These are phyloP conservation scores for Hypoxylon subgilvum DNA, from an alignment of 495 filamentous ascomycete genomes.

Conservation along the genomic window DNA sequence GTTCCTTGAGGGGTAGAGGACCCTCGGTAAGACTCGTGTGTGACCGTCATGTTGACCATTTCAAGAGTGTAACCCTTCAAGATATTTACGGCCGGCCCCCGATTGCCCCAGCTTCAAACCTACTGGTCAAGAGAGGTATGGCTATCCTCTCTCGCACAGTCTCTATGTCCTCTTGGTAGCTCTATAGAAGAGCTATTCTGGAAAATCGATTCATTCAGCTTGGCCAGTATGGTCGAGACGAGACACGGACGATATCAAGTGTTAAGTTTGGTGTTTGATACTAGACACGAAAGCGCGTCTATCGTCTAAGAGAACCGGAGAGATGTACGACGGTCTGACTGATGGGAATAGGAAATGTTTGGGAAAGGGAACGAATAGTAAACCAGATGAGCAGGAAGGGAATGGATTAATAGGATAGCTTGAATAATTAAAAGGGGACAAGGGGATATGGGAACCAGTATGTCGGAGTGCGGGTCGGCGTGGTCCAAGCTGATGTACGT, in stretches of 20 bases:
- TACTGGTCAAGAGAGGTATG: conserved; percentile 24
- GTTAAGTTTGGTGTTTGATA: conserved; percentile 19
- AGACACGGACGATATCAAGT: background rate
- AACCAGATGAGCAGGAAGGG: conserved; percentile 37
- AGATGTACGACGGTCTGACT: conserved; percentile 8
- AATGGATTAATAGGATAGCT: conserved; percentile 42
- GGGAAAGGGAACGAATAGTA: conserved; percentile 17
- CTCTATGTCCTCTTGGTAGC: conserved; percentile 31
- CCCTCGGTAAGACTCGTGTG: conserved; percentile 68
- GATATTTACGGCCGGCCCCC: background rate
- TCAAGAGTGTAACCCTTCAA: background rate
- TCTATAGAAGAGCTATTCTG: conserved; percentile 42
- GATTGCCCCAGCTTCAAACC: conserved; percentile 5
- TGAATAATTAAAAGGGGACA: conserved; percentile 40
- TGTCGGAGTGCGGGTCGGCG: conserved; percentile 40
- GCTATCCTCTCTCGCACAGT: conserved; percentile 26
- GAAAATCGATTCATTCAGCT: conserved; percentile 39
- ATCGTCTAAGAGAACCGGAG: too few species aligned
- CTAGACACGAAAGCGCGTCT: too few species aligned
- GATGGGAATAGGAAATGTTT: conserved; percentile 13
- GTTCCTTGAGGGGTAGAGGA: conserved; percentile 55
- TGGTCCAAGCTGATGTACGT: conserved; percentile 37
- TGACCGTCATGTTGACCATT: conserved; percentile 67
- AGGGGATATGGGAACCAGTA: conserved; percentile 41
- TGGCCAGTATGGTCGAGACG: conserved; percentile 19